Evolutionary conservation across 768 basidiomycete genomes (phyloP).

Genomic region (Termitomyces sp.): DNA sequence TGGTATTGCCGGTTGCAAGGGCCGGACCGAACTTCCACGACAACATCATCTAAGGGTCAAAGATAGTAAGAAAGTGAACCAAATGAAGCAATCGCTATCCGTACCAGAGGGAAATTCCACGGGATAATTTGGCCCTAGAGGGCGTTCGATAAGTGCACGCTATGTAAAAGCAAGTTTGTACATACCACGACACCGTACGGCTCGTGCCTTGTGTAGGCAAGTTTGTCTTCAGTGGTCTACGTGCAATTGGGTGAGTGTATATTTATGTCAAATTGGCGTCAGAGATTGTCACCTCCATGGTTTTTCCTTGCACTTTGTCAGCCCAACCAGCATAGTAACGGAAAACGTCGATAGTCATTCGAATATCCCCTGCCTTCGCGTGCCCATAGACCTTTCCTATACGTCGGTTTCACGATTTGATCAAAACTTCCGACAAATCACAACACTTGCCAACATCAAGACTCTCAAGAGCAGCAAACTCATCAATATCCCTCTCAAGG

Average conservation of each 20-base stretch:
- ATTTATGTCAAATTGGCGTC: no score
- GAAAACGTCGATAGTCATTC: slow-evolving; percentile 41
- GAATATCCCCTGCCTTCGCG: slow-evolving; percentile 47
- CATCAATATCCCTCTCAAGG: slow-evolving; percentile 23
- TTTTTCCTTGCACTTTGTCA: slow-evolving; percentile 74
- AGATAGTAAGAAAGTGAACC: neutral
- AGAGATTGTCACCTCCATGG: slow-evolving; percentile 43
- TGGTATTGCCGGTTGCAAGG: slow-evolving; percentile 47
- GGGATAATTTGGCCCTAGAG: slow-evolving; percentile 47
- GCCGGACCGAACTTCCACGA: slow-evolving; percentile 27
- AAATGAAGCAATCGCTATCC: neutral
- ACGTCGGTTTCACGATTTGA: neutral
- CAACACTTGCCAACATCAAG: slow-evolving; percentile 19
- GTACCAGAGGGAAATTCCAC: slow-evolving; percentile 44
- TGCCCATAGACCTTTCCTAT: slow-evolving; percentile 52
- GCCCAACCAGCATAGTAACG: slow-evolving; percentile 86
- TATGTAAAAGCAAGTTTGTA: neutral
- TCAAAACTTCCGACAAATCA: neutral
- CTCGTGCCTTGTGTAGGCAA: slow-evolving; percentile 41
- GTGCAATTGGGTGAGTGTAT: neutral
- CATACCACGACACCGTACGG: slow-evolving; percentile 48
- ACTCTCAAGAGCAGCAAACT: slow-evolving; percentile 26
- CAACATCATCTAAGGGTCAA: slow-evolving; percentile 18
- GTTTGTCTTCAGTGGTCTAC: slow-evolving; percentile 23
- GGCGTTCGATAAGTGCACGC: neutral